These are phyloP conservation scores for Fagopyrum tataricum DNA, from an alignment of 148 eudicot species.

Conservation along the genomic window DNA sequence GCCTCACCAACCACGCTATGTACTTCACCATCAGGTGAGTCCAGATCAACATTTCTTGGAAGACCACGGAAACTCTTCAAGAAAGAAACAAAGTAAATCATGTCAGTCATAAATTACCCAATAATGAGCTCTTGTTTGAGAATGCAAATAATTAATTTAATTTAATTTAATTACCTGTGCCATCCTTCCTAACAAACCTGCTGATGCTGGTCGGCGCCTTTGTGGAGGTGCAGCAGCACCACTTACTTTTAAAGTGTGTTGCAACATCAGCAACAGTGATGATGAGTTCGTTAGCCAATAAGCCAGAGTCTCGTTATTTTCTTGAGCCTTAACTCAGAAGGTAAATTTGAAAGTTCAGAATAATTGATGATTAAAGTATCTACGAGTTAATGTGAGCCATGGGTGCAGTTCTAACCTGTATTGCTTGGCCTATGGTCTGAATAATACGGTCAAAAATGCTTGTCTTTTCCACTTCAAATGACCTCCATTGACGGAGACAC, in stretches of 20 bases:
- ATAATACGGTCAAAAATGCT: constrained; percentile 78
- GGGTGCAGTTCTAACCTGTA: constrained; percentile 45
- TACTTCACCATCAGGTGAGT: constrained; percentile 36
- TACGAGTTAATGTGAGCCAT: not conserved
- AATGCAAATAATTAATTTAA: constrained; percentile 6
- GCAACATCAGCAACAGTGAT: constrained; percentile 64
- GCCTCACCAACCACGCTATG: constrained; percentile 38
- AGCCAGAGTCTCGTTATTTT: constrained; percentile 65
- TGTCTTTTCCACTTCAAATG: constrained; percentile 87
- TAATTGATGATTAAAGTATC: not conserved
- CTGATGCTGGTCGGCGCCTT: constrained; percentile 57
- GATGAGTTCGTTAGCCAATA: constrained; percentile 91
- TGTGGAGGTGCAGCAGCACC: constrained; percentile 72
- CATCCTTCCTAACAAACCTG: constrained; percentile 76
- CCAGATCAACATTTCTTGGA: constrained; percentile 58
- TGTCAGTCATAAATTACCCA: constrained; percentile 3
- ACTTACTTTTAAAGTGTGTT: constrained; percentile 69
- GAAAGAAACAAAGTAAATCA: constrained; percentile 5
- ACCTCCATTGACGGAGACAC: constrained; percentile 88
- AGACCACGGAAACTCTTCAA: constrained; percentile 78
- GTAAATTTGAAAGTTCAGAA: constrained; percentile 5
- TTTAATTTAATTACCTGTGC: constrained; percentile 39
- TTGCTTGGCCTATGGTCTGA: constrained; percentile 76
- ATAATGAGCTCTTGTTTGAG: not conserved
- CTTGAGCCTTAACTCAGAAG: constrained; percentile 54